These are phyloP conservation scores for Metarhizium guizhouense DNA, from an alignment of 2,329 filamentous ascomycete species.

Conservation along the genomic window DNA sequence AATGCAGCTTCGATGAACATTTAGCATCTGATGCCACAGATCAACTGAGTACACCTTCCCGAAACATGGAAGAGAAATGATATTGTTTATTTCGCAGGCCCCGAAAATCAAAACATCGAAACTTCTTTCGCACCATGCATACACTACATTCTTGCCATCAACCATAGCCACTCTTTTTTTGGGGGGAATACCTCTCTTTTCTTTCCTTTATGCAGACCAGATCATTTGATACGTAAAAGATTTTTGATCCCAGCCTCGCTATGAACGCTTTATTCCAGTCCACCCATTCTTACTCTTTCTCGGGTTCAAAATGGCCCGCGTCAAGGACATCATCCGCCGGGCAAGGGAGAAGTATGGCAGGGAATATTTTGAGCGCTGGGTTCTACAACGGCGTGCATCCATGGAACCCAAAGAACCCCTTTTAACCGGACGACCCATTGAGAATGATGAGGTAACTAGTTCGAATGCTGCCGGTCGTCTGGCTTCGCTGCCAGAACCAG, in stretches of 20 bases:
- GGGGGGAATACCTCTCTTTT: too few species aligned
- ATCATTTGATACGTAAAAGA: background rate
- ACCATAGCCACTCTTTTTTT: background rate
- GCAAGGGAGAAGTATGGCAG: background rate
- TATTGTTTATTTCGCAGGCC: background rate
- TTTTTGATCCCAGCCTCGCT: slow-evolving; percentile 5
- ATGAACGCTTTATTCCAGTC: slow-evolving; percentile 4
- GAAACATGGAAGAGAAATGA: background rate
- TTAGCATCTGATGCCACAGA: background rate
- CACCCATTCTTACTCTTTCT: background rate
- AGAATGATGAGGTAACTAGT: background rate
- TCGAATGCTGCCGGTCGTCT: background rate
- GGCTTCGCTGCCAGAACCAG: background rate
- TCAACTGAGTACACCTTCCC: background rate
- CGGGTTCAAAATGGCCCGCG: background rate
- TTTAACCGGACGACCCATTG: background rate
- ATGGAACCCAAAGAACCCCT: background rate
- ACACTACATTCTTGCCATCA: background rate
- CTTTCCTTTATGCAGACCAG: too few species aligned
- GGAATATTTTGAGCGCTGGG: background rate
- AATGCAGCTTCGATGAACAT: background rate
- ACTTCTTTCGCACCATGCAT: background rate
- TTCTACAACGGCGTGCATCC: background rate
- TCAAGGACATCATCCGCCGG: background rate
- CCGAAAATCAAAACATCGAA: background rate